These are phyloP conservation scores for Fusarium palustre DNA, from an alignment of 2,329 filamentous ascomycete species.

Conservation along the genomic window DNA sequence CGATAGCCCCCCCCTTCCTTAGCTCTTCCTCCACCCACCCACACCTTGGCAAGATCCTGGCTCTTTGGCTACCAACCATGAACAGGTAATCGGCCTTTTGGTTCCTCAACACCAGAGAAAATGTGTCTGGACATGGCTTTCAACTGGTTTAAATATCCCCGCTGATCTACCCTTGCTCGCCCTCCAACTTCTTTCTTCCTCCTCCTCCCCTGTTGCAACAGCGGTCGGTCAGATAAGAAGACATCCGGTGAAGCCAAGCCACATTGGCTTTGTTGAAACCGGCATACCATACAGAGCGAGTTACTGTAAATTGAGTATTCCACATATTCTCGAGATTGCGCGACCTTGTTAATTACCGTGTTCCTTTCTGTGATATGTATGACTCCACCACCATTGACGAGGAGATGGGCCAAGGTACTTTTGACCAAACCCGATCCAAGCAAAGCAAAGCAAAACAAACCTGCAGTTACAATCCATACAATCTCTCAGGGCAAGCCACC, in stretches of 20 bases:
- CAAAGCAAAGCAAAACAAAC: neutral
- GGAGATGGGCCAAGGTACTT: neutral
- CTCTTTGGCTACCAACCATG: slow-evolving; percentile 19
- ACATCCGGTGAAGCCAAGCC: slow-evolving; percentile 27
- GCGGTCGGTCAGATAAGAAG: slow-evolving; percentile 46
- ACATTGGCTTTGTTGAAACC: slow-evolving; percentile 10
- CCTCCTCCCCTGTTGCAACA: slow-evolving; percentile 23
- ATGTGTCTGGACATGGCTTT: slow-evolving; percentile 25
- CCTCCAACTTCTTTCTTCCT: neutral
- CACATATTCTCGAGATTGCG: neutral
- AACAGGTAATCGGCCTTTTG: slow-evolving; percentile 1
- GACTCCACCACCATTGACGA: neutral
- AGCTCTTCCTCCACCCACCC: slow-evolving; percentile 17
- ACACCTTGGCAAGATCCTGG: slow-evolving; percentile 31
- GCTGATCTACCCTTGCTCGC: slow-evolving; percentile 38
- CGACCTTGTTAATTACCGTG: neutral
- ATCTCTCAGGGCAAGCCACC: slow-evolving; percentile 13
- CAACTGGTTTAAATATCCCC: slow-evolving; percentile 46
- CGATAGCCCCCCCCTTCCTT: neutral
- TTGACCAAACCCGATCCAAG: neutral
- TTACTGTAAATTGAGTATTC: neutral
- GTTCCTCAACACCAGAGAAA: slow-evolving; percentile 23
- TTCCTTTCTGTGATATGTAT: neutral
- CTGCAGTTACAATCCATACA: neutral
- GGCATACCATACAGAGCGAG: slow-evolving; percentile 5